phyloP scores from a whole-genome alignment of 805 yeast species.

The Candida boidinii region DNA sequence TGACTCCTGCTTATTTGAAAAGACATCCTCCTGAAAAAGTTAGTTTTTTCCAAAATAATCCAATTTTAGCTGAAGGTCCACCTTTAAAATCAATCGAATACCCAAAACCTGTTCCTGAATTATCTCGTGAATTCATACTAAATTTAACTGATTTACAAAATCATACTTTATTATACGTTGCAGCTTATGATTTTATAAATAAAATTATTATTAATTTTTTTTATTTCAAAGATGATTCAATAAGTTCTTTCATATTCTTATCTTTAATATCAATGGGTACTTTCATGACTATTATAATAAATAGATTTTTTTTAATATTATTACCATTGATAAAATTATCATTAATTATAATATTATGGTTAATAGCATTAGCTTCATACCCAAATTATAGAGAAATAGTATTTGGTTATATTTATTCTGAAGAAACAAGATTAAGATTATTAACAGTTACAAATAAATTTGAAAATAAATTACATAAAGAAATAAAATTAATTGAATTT shows the following conservation, averaged over 20 bases:
- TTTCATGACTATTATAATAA: slow-evolving; percentile 10
- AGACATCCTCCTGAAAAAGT: slow-evolving; percentile 54
- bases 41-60: slow-evolving; percentile 24
- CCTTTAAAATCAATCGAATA: slow-evolving; percentile 37
- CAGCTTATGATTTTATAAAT: slow-evolving; percentile 48
- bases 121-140: slow-evolving; percentile 67
- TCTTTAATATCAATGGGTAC: slow-evolving; percentile 20
- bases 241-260: slow-evolving; percentile 46
- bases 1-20: slow-evolving; percentile 59
- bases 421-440: slow-evolving; percentile 50
- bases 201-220: slow-evolving; percentile 46
- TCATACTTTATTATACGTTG: slow-evolving; percentile 59
- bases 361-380: slow-evolving; percentile 32
- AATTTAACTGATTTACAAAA: slow-evolving; percentile 83
- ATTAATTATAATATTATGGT: slow-evolving; percentile 42
- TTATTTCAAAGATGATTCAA: slow-evolving; percentile 53
- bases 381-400: slow-evolving; percentile 43
- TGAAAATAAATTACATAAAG: slow-evolving; percentile 33
- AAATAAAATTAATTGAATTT: slow-evolving; percentile 27
- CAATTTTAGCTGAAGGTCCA: slow-evolving; percentile 42
- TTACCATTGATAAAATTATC: slow-evolving; percentile 23
- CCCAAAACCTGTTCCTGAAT: slow-evolving; percentile 70
- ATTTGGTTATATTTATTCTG: slow-evolving; percentile 44
- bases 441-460: slow-evolving; percentile 39
- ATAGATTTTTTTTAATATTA: slow-evolving; percentile 4